Evolutionary conservation across 2,329 filamentous ascomycete genomes (phyloP), one percentile per base, ranked within the genome.

Genomic region (Apiospora kogelbergensis): DNA sequence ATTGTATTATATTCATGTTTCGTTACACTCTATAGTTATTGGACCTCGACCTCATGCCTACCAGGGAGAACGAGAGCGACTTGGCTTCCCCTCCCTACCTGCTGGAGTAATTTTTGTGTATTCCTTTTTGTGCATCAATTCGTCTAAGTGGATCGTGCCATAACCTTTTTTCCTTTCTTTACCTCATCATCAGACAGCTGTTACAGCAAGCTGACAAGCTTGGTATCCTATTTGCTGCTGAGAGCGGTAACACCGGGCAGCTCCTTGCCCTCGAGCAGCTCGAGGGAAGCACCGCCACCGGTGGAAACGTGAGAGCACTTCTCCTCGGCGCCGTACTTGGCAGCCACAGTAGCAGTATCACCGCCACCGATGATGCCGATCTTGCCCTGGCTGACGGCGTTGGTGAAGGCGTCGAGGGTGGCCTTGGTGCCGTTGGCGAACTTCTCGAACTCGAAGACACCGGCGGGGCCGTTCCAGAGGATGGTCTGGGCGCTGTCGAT

Each of bases 281-380:
- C 96, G 79, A 99, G 87, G 76, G 92, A 95, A 74, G 96, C 96
- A 84, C 96, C 96, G 79, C 96, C 96, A 76, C 96, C 96, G 41
- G 96, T 99, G 66, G 94, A 97, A 72, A 99, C 96, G 85, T 99
- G 96, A 86, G 94, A 98, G 79, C 98, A 89, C 90, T 98, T 97
- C 83, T 93, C 90, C 88, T 99, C 96, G 72, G 93, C 95, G 68
- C 63, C 91, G 82, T 97, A 99, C 88, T 99, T 98, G 81, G 95
- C 95, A 68, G 96, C 96, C 64, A 98, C 96, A 70, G 96, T 99
- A 66, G 96, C 96, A 66, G 96, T 99, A 84, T 99, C 96, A 83
- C 96, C 96, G 82, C 96, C 96, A 72, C 96, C 96, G 73, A 99
- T 98, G 84, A 99, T 98, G 81, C 98, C 96, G 77, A 96, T 97